Conservation (phyloP, 371 early-diverging fungal genomes). For the Sporodiniella umbellata region DNA sequence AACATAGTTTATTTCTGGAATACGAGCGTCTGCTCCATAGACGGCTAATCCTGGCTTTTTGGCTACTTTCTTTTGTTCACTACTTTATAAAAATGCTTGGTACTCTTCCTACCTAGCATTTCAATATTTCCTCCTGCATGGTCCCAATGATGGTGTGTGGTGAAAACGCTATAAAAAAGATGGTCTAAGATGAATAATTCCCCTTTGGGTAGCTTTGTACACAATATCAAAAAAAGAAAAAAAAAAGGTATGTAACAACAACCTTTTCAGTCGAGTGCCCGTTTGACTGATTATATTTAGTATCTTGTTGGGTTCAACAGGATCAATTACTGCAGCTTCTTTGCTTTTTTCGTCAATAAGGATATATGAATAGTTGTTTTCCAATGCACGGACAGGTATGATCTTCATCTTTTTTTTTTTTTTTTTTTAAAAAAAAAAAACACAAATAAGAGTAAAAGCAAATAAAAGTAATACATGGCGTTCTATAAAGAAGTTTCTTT, state of each 20-base stretch:
- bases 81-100: background rate
- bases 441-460: slow-evolving; percentile 3
- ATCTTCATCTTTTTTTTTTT: slow-evolving; percentile 19
- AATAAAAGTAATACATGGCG: background rate
- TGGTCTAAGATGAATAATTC: too few species aligned
- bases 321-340: slow-evolving; percentile 56
- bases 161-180: slow-evolving; percentile 43
- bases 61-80: too few species aligned
- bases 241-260: slow-evolving; percentile 5
- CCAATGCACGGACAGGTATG: slow-evolving; percentile 33
- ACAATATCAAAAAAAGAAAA: too few species aligned
- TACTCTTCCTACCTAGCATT: slow-evolving; percentile 13
- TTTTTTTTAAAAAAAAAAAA: background rate
- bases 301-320: slow-evolving; percentile 56
- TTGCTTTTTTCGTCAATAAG: slow-evolving; percentile 66
- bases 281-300: slow-evolving; percentile 37
- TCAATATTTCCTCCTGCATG: slow-evolving; percentile 79
- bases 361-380: slow-evolving; percentile 82
- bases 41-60: slow-evolving; percentile 71
- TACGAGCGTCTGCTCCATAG: slow-evolving; percentile 85
- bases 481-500: slow-evolving; percentile 6
- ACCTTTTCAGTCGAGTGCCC: slow-evolving; percentile 50
- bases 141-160: slow-evolving; percentile 81
- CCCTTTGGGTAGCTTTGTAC: too few species aligned
- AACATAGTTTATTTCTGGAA: slow-evolving; percentile 76